phyloP scores from a whole-genome alignment of 805 yeast genomes.

The Blastobotrys mokoenaii region DNA sequence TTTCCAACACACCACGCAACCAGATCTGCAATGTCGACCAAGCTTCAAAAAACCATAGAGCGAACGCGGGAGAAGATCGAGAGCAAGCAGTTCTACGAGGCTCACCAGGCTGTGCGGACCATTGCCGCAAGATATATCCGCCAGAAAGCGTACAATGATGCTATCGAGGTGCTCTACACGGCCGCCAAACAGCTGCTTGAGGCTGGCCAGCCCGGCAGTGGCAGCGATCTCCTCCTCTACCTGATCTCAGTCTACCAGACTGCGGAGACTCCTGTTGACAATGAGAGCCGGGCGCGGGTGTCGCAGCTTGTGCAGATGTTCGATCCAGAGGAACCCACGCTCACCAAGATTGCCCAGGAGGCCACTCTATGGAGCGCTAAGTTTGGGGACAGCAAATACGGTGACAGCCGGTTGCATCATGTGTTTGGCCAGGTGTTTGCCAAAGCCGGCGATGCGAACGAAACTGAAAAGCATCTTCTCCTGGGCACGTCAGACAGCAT shows the following conservation, averaged over 20 bases:
- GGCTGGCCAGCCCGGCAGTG: slow-evolving; percentile 70
- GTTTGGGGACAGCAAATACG: slow-evolving; percentile 44
- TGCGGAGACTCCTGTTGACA: slow-evolving; percentile 36
- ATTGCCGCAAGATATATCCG: slow-evolving; percentile 78
- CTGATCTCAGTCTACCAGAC: slow-evolving; percentile 61
- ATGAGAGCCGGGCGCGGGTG: slow-evolving; percentile 39
- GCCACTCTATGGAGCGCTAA: slow-evolving; percentile 54
- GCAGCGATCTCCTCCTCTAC: slow-evolving; percentile 66
- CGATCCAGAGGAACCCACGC: slow-evolving; percentile 48
- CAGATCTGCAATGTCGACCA: slow-evolving; percentile 1
- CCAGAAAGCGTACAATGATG: slow-evolving; percentile 55
- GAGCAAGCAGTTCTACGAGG: slow-evolving; percentile 80
- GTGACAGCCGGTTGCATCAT: slow-evolving; percentile 70
- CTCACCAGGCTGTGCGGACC: slow-evolving; percentile 89
- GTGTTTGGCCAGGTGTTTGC: slow-evolving; percentile 60
- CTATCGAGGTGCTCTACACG: slow-evolving; percentile 63
- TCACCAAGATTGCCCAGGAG: slow-evolving; percentile 60
- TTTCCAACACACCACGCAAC: no score
- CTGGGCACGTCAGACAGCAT: slow-evolving; percentile 52
- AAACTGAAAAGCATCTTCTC: slow-evolving; percentile 66
- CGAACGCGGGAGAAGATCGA: slow-evolving; percentile 36
- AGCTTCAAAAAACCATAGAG: slow-evolving; percentile 14
- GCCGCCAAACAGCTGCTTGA: slow-evolving; percentile 62
- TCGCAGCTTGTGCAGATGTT: slow-evolving; percentile 35
- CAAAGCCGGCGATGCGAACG: slow-evolving; percentile 40